Base-by-base conservation (phyloP, 2,329 filamentous ascomycete species). In the Sphaerulina musiva region DNA sequence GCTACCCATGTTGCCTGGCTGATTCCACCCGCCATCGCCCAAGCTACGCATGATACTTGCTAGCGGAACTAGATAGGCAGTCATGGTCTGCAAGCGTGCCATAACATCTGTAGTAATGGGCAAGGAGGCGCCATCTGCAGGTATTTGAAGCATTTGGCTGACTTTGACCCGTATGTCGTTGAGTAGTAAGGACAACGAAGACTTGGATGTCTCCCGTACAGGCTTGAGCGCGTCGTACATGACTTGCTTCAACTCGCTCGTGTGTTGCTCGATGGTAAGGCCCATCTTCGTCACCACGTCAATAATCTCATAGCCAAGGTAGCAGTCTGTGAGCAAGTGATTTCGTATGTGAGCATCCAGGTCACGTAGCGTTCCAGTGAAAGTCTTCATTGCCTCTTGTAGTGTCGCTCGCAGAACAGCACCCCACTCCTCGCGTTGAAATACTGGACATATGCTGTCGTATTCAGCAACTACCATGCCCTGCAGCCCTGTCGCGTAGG, bases 241-340 rank as follows among this genome's bases (percentile, higher is more conserved):
- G 5, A 89, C 81, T 31, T 81, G 77, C 68, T 95, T 95, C 54
- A 96, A 78, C 65, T 95, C 89, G 2, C 89, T 89, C 0, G 90
- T 95, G 57, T 86, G 84, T 4, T 81, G 80, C 59, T 95, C 92
- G 3, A 98, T 75, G 39, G 86, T 84, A 53, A 84, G 85, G 2
- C 89, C 90, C 46, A 95, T 78, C 10, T 80, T 80, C 0, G 89
- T 87, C 45, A 97, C 83, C 56, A 96, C 88, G 65, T 95, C 92
- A 32, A 95, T 88, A 32, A 97, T 88, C 68, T 98, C 93, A 69
- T 95, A 98, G 6, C 90, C 90, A 46, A 98, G 80, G 69, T 89
- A 97, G 71, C 92, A 97, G 70, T 98, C 93, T 0, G 89, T 95
- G 61, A 84, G 81, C 39, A 96, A 75, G 66, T 96, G 91, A 40